phyloP scores from a whole-genome alignment of 768 basidiomycete genomes.

The Tulasnella sp. region DNA sequence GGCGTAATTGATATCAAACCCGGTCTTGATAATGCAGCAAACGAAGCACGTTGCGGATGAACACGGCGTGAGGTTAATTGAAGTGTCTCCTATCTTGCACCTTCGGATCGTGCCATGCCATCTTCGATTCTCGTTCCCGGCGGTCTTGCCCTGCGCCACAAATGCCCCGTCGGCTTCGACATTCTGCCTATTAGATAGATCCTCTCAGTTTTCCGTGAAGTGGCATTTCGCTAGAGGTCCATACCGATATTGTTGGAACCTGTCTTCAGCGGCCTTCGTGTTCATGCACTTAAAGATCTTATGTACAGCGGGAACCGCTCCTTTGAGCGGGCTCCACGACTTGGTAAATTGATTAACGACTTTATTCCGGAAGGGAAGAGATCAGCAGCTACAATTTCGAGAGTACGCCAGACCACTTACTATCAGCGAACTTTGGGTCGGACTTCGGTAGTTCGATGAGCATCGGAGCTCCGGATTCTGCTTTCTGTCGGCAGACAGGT shows the following conservation, averaged over 20 bases:
- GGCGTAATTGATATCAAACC: background rate
- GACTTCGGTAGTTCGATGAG: background rate
- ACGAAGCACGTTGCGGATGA: background rate
- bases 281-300: background rate
- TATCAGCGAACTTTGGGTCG: slow-evolving; percentile 1
- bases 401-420: background rate
- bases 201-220: background rate
- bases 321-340: background rate
- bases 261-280: background rate
- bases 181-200: background rate
- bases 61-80: background rate
- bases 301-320: background rate
- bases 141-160: background rate
- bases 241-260: background rate
- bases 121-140: slow-evolving; percentile 1
- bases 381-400: background rate
- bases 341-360: background rate
- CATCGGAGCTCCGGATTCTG: background rate
- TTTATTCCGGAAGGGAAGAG: background rate
- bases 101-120: slow-evolving; percentile 1
- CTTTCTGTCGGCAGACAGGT: background rate
- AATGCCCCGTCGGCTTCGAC: background rate
- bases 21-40: background rate
- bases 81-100: background rate
- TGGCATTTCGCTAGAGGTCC: no score